These are phyloP conservation scores for Citrus mangshanensis DNA, from an alignment of 345 rosid species.

Conservation along the genomic window DNA sequence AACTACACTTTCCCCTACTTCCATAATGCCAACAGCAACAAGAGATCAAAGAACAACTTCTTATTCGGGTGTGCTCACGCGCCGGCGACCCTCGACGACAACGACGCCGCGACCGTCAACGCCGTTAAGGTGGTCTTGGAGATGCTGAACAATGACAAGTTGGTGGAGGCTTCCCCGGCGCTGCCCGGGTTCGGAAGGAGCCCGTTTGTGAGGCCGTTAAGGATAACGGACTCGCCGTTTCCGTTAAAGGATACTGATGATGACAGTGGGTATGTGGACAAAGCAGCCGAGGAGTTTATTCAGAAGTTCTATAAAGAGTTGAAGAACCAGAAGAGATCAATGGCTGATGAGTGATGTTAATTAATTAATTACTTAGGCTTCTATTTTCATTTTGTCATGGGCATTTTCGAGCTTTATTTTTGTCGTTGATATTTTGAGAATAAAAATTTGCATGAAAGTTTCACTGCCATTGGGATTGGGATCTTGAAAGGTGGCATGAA, in stretches of 20 bases:
- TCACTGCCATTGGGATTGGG: neutral
- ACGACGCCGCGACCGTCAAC: slow-evolving; percentile 32
- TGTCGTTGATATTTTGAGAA: slow-evolving; percentile 10
- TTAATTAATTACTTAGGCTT: neutral
- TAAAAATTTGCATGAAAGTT: neutral
- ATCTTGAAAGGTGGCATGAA: neutral
- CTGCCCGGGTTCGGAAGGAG: slow-evolving; percentile 83
- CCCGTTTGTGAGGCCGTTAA: slow-evolving; percentile 70
- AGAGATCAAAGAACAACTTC: slow-evolving; percentile 38
- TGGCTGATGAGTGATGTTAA: slow-evolving; percentile 4
- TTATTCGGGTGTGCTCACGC: slow-evolving; percentile 52
- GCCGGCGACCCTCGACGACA: slow-evolving; percentile 62
- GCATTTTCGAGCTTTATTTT: slow-evolving; percentile 1
- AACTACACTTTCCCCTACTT: slow-evolving; percentile 45
- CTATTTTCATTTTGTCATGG: neutral
- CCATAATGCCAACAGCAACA: slow-evolving; percentile 28
- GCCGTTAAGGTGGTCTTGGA: slow-evolving; percentile 56
- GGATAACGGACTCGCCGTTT: slow-evolving; percentile 94
- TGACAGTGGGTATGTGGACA: slow-evolving; percentile 51
- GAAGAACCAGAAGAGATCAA: slow-evolving; percentile 44
- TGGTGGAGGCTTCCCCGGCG: slow-evolving; percentile 58
- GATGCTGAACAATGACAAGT: slow-evolving; percentile 42
- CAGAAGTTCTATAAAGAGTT: slow-evolving; percentile 64
- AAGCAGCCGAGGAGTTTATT: slow-evolving; percentile 88
- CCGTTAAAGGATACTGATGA: slow-evolving; percentile 52